Evolutionary conservation across 768 basidiomycete genomes (phyloP).

Genomic region (Auriscalpium microsporum): DNA sequence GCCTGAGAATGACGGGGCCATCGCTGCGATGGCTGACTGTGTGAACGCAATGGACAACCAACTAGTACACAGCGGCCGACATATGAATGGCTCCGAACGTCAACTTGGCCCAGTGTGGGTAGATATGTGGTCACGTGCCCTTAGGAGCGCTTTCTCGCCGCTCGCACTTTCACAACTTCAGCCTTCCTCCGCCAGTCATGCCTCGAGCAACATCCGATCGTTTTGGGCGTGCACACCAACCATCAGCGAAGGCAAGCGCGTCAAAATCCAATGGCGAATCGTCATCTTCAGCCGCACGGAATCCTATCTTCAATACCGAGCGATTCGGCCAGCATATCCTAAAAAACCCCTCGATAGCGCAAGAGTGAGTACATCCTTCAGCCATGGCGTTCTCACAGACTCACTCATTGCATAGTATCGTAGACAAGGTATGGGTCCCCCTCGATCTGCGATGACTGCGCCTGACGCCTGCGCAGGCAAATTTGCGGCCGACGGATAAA

Average conservation of each 20-base stretch:
- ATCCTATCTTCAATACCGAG: slow-evolving; percentile 91
- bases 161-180: too few species aligned
- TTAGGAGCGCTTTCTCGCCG: too few species aligned
- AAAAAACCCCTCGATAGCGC: slow-evolving; percentile 86
- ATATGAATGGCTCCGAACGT: too few species aligned
- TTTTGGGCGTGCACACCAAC: slow-evolving; percentile 48
- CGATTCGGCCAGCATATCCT: slow-evolving; percentile 97
- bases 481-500: slow-evolving; percentile 87
- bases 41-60: too few species aligned
- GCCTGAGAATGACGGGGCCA: too few species aligned
- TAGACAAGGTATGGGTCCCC: slow-evolving; percentile 41
- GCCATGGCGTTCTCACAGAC: slow-evolving; percentile 4
- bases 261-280: slow-evolving; percentile 33
- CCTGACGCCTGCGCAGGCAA: slow-evolving; percentile 45
- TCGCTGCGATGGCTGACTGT: too few species aligned
- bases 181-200: neutral
- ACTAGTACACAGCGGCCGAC: too few species aligned
- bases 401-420: slow-evolving; percentile 35
- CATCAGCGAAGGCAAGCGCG: slow-evolving; percentile 45
- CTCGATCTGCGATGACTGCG: neutral
- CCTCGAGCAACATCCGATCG: slow-evolving; percentile 1
- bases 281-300: slow-evolving; percentile 43
- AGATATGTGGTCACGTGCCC: too few species aligned
- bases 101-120: too few species aligned
- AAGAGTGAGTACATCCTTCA: slow-evolving; percentile 50